Conservation (phyloP, 2,329 filamentous ascomycete genomes). For the Alternaria brassicae region DNA sequence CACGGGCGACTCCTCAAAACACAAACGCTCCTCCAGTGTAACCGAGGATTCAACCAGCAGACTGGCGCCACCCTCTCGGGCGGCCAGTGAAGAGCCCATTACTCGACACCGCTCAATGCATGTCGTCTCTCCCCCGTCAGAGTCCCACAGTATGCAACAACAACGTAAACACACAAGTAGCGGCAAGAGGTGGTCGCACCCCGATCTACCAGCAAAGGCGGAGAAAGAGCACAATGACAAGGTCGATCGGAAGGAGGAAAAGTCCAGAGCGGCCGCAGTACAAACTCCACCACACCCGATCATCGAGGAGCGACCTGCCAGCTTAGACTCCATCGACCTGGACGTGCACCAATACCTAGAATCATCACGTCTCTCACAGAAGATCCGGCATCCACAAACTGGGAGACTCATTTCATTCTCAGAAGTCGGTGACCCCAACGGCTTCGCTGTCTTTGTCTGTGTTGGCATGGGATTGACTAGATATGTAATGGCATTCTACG, state of each 20-base stretch:
- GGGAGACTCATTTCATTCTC: slow-evolving; percentile 93
- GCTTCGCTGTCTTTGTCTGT: slow-evolving; percentile 92
- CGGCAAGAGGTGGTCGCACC: slow-evolving; percentile 51
- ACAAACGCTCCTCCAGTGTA: slow-evolving; percentile 40
- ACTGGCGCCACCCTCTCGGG: slow-evolving; percentile 27
- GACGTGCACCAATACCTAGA: slow-evolving; percentile 85
- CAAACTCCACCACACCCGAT: slow-evolving; percentile 54
- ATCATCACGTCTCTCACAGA: slow-evolving; percentile 85
- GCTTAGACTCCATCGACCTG: slow-evolving; percentile 85
- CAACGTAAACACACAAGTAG: slow-evolving; percentile 43
- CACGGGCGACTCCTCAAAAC: slow-evolving; percentile 28
- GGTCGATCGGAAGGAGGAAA: slow-evolving; percentile 34
- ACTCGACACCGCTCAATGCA: slow-evolving; percentile 40
- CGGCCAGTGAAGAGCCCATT: slow-evolving; percentile 41
- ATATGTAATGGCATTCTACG: slow-evolving; percentile 96
- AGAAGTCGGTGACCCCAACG: slow-evolving; percentile 91
- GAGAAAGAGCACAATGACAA: slow-evolving; percentile 48
- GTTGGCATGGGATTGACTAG: slow-evolving; percentile 97
- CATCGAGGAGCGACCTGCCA: slow-evolving; percentile 75
- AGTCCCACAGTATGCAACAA: slow-evolving; percentile 37
- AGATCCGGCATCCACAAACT: slow-evolving; percentile 83
- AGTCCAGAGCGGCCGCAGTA: slow-evolving; percentile 25
- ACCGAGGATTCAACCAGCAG: slow-evolving; percentile 29
- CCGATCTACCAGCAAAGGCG: slow-evolving; percentile 50
- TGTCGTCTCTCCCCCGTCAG: slow-evolving; percentile 25